Evolutionary conservation across 305 asterid species (phyloP).

Genomic region (Rubia balearica): DNA sequence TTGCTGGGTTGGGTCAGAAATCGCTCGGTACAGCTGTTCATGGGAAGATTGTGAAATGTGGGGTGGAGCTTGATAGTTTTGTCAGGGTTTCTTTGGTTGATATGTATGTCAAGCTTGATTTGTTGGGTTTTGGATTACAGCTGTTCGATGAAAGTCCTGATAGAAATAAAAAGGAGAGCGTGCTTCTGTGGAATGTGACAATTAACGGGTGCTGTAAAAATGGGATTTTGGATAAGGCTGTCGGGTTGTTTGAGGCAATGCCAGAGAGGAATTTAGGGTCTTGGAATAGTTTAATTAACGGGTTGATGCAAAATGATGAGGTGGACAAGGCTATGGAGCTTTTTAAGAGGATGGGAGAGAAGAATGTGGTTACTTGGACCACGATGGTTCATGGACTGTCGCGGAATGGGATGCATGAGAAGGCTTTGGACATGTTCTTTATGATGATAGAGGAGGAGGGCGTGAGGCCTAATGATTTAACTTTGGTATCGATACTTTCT

Average conservation of each 20-base stretch:
- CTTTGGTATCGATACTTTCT: constrained; percentile 34
- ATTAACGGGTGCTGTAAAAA: constrained; percentile 36
- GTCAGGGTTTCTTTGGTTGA: constrained; percentile 41
- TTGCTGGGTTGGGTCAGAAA: constrained; percentile 18
- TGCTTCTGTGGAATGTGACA: constrained; percentile 35
- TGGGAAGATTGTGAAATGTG: constrained; percentile 23
- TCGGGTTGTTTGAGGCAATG: constrained; percentile 35
- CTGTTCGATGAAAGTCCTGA: constrained; percentile 40
- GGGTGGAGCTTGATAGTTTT: constrained; percentile 34
- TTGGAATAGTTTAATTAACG: constrained; percentile 40
- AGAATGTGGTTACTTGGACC: constrained; percentile 47
- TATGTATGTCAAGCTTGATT: constrained; percentile 30
- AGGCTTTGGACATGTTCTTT: constrained; percentile 30
- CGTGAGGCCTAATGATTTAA: constrained; percentile 30
- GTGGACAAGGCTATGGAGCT: constrained; percentile 26
- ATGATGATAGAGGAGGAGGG: constrained; percentile 31
- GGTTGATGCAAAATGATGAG: constrained; percentile 34
- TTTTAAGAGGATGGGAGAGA: constrained; percentile 31
- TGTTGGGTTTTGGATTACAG: constrained; percentile 22
- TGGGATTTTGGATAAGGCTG: constrained; percentile 32
- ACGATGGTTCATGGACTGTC: constrained; percentile 32
- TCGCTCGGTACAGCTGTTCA: constrained; percentile 22
- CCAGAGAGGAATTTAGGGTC: constrained; percentile 31
- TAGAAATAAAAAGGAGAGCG: constrained; percentile 29
- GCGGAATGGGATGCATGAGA: constrained; percentile 31